phyloP scores from a whole-genome alignment of 805 yeast species.

The Sugiyamaella valdiviana region DNA sequence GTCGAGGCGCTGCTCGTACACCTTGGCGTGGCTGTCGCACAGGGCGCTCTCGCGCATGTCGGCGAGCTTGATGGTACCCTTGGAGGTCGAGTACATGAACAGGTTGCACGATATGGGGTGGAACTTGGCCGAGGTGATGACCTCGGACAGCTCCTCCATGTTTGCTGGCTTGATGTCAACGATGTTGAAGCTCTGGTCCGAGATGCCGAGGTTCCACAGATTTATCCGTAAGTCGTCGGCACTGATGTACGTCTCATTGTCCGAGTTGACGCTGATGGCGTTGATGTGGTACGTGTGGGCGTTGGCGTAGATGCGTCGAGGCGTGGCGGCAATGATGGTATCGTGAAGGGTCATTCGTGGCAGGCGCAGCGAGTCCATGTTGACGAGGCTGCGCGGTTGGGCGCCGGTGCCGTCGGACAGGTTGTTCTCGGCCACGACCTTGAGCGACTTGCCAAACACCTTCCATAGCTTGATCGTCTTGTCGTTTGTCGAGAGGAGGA shows the following conservation, averaged over 20 bases:
- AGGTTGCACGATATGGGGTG: conserved; percentile 89
- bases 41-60: conserved; percentile 95
- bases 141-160: conserved; percentile 98
- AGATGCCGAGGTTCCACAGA: conserved; percentile 89
- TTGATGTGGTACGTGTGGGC: conserved; percentile 98
- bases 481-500: conserved; percentile 86
- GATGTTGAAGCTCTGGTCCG: conserved; percentile 92
- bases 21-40: conserved; percentile 76
- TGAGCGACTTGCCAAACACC: conserved; percentile 82
- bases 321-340: conserved; percentile 90
- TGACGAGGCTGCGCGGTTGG: conserved; percentile 25
- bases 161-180: conserved; percentile 97
- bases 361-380: conserved; percentile 48
- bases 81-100: conserved; percentile 91
- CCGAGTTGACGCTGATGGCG: conserved; percentile 89
- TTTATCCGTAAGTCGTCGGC: conserved; percentile 94
- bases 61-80: conserved; percentile 90
- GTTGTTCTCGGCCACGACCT: conserved; percentile 88
- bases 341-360: conserved; percentile 93
- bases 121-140: conserved; percentile 92
- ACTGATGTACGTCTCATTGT: conserved; percentile 89
- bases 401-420: conserved; percentile 41
- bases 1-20: conserved; percentile 89
- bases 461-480: conserved; percentile 99
- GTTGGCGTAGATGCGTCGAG: conserved; percentile 83